phyloP scores from a whole-genome alignment of 495 filamentous ascomycete species.

The Neurospora pannonica region DNA sequence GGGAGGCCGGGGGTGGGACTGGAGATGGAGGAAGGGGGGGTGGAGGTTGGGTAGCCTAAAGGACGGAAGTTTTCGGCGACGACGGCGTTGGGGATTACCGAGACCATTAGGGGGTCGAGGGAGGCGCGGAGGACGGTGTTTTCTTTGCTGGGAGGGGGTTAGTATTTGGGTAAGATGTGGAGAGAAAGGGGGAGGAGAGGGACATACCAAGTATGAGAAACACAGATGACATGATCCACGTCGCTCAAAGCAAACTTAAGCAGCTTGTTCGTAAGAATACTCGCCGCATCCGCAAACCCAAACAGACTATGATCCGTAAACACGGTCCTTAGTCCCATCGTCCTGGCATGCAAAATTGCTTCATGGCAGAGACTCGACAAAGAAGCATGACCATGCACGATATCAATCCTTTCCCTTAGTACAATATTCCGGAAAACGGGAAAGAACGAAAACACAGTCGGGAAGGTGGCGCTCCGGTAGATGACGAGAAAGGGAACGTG shows the following conservation, averaged over 20 bases:
- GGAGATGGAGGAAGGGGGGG: constrained; percentile 20
- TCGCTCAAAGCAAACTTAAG: constrained; percentile 94
- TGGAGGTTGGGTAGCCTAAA: constrained; percentile 32
- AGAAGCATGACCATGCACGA: constrained; percentile 92
- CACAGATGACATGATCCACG: constrained; percentile 95
- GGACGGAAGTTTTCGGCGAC: constrained; percentile 94
- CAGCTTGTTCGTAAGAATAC: constrained; percentile 92
- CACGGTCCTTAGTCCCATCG: constrained; percentile 91
- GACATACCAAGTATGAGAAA: constrained; percentile 88
- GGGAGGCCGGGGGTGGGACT: constrained; percentile 14
- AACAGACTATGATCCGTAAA: constrained; percentile 98
- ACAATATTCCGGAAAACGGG: constrained; percentile 94
- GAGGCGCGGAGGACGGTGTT: constrained; percentile 95
- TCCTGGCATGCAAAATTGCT: constrained; percentile 87
- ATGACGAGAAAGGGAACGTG: constrained; percentile 94
- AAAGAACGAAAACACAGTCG: constrained; percentile 97
- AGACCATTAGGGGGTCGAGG: constrained; percentile 92
- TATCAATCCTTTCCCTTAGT: constrained; percentile 86
- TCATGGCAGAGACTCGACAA: constrained; percentile 89
- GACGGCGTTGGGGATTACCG: constrained; percentile 93
- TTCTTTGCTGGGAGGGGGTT: constrained; percentile 60
- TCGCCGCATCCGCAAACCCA: constrained; percentile 92
- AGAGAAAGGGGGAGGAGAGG: not conserved
- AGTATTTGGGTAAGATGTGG: not conserved
- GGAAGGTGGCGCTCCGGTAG: constrained; percentile 89